Evolutionary conservation across 2,329 filamentous ascomycete species (phyloP), one percentile per base, ranked within the genome.

Genomic region (Cladosporium halotolerans): DNA sequence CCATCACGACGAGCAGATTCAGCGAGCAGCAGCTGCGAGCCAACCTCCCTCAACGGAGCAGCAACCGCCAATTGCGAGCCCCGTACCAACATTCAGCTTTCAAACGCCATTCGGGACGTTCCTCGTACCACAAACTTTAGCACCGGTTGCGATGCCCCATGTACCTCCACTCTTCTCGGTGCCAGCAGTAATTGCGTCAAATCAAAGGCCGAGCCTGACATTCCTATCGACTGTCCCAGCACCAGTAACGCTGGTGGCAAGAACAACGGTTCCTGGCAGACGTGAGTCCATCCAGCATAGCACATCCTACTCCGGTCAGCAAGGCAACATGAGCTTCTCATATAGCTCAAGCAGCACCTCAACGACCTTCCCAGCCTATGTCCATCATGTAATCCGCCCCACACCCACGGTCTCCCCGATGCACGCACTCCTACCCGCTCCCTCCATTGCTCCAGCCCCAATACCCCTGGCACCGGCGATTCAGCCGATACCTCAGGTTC

Each of bases 261-360:
- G 40, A 39, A 51, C 40, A 18, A n/a, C 14, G 8, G 28, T 56
- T 36, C 53, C 53, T 13, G 54, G 56, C 32, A 53, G 53, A 11
- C 32, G 34, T 3, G 49, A 50, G 3, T 16, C 38, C 18, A 19
- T 44, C 23, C 53, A 57, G 13, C 54, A 53, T 11, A 51, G 32
- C 36, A n/a, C 52, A n/a, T 51, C 34, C 10, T 43, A 42, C 41
- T 50, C 53, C 14, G 55, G 53, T 3, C 43, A 41, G 18, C 11
- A 43, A 18, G 54, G 54, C 19, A 48, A 23, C 13, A 39, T 36
- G 2, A 38, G 31, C 1, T 50, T 57, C 45, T 40, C 43, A 7
- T 57, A 57, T 34, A 49, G 39, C 14, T 45, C 44, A 0, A 56
- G 50, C 43, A 56, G 56, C 38, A 48, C 50, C 7, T 47, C 38